Evolutionary conservation across 768 basidiomycete genomes (phyloP).

Genomic region (Strobilomyces echinocephalus): DNA sequence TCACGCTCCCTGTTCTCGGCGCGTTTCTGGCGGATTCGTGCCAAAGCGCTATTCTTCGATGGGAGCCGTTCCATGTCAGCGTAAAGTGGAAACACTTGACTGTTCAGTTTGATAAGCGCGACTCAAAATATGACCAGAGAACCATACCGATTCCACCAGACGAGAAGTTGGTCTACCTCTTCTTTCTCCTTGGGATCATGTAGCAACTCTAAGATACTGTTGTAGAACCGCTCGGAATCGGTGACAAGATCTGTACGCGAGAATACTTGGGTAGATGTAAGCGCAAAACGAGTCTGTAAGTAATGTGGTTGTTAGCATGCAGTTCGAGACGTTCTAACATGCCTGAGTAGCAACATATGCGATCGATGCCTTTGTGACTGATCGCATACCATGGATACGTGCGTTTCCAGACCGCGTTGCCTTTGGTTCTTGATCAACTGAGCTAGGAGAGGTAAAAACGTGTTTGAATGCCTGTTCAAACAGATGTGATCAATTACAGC

Average conservation of each 20-base stretch:
- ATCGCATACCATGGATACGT: too few species aligned
- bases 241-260: background rate
- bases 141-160: background rate
- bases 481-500: too few species aligned
- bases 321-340: too few species aligned
- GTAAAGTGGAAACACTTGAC: too few species aligned
- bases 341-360: background rate
- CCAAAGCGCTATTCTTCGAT: too few species aligned
- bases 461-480: background rate
- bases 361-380: too few species aligned
- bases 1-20: too few species aligned
- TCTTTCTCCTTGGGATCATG: background rate
- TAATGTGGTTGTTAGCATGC: too few species aligned
- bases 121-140: too few species aligned
- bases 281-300: background rate
- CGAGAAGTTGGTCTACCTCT: background rate
- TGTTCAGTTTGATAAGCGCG: too few species aligned
- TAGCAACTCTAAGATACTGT: background rate
- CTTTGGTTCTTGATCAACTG: background rate
- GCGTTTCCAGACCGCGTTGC: background rate
- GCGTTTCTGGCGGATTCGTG: too few species aligned
- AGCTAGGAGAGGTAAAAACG: background rate
- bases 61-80: too few species aligned
- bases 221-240: background rate
- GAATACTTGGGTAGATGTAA: background rate